Conservation (phyloP, 1,284 basidiomycete genomes). For the Phenoliferia sp. region DNA sequence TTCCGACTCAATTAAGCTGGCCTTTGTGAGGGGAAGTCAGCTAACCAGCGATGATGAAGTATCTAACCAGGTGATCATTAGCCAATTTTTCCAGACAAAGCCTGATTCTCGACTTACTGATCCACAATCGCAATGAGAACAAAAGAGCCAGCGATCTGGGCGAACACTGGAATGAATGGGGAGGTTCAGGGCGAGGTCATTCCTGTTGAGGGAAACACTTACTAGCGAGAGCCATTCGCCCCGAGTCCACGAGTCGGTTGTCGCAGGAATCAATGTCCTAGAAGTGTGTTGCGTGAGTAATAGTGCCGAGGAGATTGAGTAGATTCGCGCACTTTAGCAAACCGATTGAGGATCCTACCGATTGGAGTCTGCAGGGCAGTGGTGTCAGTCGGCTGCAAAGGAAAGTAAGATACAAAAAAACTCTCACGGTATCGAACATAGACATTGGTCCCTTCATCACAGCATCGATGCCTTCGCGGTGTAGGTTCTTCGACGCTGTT, state of each 20-base stretch:
- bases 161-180: background rate
- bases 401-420: background rate
- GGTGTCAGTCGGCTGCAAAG: background rate
- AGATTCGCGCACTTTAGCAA: slow-evolving; percentile 53
- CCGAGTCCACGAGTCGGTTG: slow-evolving; percentile 43
- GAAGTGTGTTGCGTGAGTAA: background rate
- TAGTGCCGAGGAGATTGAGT: background rate
- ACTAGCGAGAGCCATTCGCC: slow-evolving; percentile 32
- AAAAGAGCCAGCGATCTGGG: slow-evolving; percentile 54
- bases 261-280: slow-evolving; percentile 48
- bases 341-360: slow-evolving; percentile 51
- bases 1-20: background rate
- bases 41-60: slow-evolving; percentile 49
- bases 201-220: slow-evolving; percentile 26
- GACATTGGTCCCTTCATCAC: slow-evolving; percentile 56
- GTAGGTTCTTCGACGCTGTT: slow-evolving; percentile 29
- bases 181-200: background rate
- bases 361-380: slow-evolving; percentile 31
- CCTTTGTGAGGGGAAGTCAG: slow-evolving; percentile 45
- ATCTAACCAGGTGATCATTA: slow-evolving; percentile 47
- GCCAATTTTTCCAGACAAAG: slow-evolving; percentile 45
- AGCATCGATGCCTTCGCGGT: slow-evolving; percentile 54
- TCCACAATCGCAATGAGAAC: slow-evolving; percentile 64
- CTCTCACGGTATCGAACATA: slow-evolving; percentile 59
- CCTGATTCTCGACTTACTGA: slow-evolving; percentile 53